Base-by-base conservation (phyloP, 2,329 filamentous ascomycete species). In the Harringtonia lauricola region DNA sequence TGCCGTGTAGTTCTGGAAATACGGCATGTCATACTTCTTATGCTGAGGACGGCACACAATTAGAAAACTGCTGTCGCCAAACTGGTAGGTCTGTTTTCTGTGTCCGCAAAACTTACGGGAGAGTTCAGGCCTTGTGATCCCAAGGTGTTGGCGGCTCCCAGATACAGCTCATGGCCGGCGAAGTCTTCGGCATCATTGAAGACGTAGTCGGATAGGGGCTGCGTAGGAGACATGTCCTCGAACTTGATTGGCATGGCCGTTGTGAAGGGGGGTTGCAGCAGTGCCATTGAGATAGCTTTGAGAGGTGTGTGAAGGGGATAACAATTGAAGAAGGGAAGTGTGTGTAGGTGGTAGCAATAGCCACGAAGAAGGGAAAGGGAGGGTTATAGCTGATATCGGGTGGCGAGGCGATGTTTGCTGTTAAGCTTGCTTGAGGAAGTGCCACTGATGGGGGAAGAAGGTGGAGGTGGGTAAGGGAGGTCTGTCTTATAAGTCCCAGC, bases 81-180 rank as follows among this genome's bases (percentile, higher is more conserved):
- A 9, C 24, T 10, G 10, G 10, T 6, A 26, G 24, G 24, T 7
- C 24, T 26, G 7, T 10, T 6, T 10, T 7, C 10, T 26, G 24
- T 6, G 24, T 7, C 24, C 24, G 18, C 18, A 17, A 36, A 36
- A 14, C 60, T 47, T 55, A 66, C 63, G 28, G 57, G 54, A 42
- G 61, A 63, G 38, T 58, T 58, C 47, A 62, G 59, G 51, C 63
- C 64, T 38, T 64, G 60, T 4, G 59, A 59, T 36, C 59, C 57
- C 5, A 63, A 64, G 14, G 3, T 22, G 18, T 34, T 34, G 29
- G 15, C 21, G 3, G 21, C 52, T 45, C 63, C 61, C 36, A 59
- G 49, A 42, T 63, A 64, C 10, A 59, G 53, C 19, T 65, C 63
- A n/a, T 55, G 42, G 22, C 64, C 60, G 12, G 53, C 55, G 47